These are phyloP conservation scores for Solanum hybrid DNA, from an alignment of 305 asterid species.

Conservation along the genomic window DNA sequence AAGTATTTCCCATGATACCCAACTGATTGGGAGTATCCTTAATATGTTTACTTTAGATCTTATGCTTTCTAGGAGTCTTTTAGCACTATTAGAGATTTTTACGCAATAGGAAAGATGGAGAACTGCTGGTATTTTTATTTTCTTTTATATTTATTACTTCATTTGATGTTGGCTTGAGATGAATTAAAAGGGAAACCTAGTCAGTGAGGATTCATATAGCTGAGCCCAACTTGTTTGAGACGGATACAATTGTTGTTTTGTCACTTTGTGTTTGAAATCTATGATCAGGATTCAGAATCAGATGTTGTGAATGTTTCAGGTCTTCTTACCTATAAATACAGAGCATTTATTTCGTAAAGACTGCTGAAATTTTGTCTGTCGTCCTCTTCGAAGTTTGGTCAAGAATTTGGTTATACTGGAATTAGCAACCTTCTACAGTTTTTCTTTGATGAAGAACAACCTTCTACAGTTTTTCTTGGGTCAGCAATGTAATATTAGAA, in stretches of 20 bases:
- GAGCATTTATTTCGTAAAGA: background rate
- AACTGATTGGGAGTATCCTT: background rate
- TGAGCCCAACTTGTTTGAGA: background rate
- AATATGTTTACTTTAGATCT: background rate
- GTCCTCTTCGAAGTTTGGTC: background rate
- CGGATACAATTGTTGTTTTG: background rate
- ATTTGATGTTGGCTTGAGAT: background rate
- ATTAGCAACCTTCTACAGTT: background rate
- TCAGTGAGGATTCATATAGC: background rate
- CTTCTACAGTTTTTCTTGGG: background rate
- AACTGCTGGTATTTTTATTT: background rate
- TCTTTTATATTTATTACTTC: background rate
- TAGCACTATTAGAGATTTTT: background rate
- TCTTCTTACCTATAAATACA: background rate
- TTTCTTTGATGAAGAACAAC: background rate
- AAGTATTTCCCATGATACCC: background rate
- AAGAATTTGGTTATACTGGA: background rate
- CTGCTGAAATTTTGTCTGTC: background rate
- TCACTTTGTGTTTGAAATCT: background rate
- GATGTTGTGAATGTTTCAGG: background rate
- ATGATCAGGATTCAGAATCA: background rate
- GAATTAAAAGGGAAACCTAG: background rate
- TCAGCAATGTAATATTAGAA: background rate
- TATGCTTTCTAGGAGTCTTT: background rate
- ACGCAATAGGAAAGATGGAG: background rate